phyloP scores from a whole-genome alignment of 352 stramenopile species.

The Phytopythium vexans region DNA sequence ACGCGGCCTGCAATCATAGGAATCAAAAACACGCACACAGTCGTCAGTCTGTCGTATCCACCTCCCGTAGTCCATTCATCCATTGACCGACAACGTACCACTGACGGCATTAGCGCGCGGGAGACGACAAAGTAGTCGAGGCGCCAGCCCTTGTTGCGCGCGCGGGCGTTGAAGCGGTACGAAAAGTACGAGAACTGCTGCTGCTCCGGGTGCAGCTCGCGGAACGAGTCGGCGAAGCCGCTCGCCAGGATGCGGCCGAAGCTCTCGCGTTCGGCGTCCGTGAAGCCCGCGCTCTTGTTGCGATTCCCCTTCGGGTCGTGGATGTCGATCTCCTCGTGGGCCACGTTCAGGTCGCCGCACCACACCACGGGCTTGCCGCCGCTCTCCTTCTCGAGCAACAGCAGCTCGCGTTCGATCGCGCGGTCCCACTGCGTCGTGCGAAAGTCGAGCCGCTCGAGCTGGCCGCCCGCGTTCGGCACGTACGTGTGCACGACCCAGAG shows the following conservation, averaged over 20 bases:
- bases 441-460: conserved; percentile 71
- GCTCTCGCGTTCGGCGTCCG: conserved; percentile 73
- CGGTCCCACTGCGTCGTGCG: conserved; percentile 76
- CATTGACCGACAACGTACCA: conserved; percentile 39
- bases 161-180: conserved; percentile 73
- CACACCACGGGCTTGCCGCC: conserved; percentile 70
- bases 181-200: conserved; percentile 80
- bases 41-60: conserved; percentile 5
- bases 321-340: conserved; percentile 87
- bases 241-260: conserved; percentile 55
- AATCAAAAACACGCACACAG: conserved; percentile 4
- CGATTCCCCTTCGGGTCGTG: conserved; percentile 81
- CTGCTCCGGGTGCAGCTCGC: conserved; percentile 55
- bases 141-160: conserved; percentile 86
- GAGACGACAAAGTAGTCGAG: conserved; percentile 86
- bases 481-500: conserved; percentile 89
- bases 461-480: conserved; percentile 70
- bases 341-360: conserved; percentile 85
- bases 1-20: conserved; percentile 25
- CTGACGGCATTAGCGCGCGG: conserved; percentile 40
- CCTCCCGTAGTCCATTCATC: background rate
- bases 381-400: conserved; percentile 53
- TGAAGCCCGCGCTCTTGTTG: conserved; percentile 79
- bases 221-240: conserved; percentile 78
- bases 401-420: conserved; percentile 64